Evolutionary conservation across 2,329 filamentous ascomycete species (phyloP).

Genomic region (Aspergillus texensis): DNA sequence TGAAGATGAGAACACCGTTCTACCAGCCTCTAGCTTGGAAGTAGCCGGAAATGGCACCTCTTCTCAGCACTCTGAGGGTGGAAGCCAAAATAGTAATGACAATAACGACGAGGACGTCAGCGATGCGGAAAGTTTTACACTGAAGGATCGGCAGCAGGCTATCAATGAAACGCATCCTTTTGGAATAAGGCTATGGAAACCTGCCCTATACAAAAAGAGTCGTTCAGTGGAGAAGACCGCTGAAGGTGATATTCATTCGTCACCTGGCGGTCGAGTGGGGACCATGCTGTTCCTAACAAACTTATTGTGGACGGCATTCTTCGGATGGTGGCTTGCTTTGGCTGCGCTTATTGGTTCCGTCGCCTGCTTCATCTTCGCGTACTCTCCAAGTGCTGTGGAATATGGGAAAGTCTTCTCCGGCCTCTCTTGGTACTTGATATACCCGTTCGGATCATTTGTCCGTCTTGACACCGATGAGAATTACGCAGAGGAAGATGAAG

Average conservation of each 20-base stretch:
- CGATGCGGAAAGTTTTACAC: constrained; percentile 95
- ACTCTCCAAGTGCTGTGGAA: constrained; percentile 75
- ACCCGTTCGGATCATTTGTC: constrained; percentile 96
- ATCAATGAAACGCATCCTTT: constrained; percentile 99
- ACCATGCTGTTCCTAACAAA: constrained; percentile 87
- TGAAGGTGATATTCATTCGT: constrained; percentile 94
- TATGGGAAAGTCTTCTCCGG: constrained; percentile 87
- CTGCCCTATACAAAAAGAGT: constrained; percentile 95
- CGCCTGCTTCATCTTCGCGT: constrained; percentile 77
- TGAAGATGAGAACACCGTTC: constrained; percentile 40
- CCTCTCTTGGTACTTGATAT: constrained; percentile 83
- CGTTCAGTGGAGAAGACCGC: constrained; percentile 95
- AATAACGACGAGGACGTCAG: constrained; percentile 71
- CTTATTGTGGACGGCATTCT: constrained; percentile 82
- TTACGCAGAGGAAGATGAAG: constrained; percentile 91
- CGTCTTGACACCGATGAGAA: constrained; percentile 90
- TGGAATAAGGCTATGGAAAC: constrained; percentile 98
- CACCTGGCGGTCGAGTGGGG: constrained; percentile 84
- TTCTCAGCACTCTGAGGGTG: constrained; percentile 23
- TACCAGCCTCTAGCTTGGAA: constrained; percentile 33
- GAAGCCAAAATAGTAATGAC: constrained; percentile 42
- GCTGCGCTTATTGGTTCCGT: constrained; percentile 74
- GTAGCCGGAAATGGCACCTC: constrained; percentile 23
- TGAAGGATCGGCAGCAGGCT: constrained; percentile 94
- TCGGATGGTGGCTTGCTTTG: constrained; percentile 93